Evolutionary conservation across 2,329 filamentous ascomycete genomes (phyloP), one percentile per base, ranked within the genome.

Genomic region (Neocatenulostroma microsporum): DNA sequence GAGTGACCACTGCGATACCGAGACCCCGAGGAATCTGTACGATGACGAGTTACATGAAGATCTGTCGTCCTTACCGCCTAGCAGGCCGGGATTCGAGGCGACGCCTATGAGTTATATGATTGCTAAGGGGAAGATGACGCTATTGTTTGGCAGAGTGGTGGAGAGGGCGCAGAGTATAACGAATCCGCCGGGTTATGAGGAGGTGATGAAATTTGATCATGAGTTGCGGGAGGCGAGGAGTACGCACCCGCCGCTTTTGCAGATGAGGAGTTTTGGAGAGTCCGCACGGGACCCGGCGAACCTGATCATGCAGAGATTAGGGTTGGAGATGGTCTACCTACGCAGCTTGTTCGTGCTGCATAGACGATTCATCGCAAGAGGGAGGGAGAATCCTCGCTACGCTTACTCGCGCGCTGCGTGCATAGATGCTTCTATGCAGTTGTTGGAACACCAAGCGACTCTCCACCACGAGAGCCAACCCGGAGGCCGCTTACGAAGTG

Each of bases 281-380:
- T 77, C 73, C 27, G 80, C 76, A 4, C 71, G 79, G 30, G 88
- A 94, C 41, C 80, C 76, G 1, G 68, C 73, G 2, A 72, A 71
- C 15, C 53, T 80, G 21, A 74, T 95, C 40, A 82, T 94, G 66
- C 82, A 88, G 34, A 79, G 88, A 19, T 88, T 87, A 56, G 83
- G 82, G 39, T 67, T 95, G 21, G 84, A 91, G 44, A 80, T 91
- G 33, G 65, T 95, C 4, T 94, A 87, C 55, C 79, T 93, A 46
- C 94, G 94, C 63, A 83, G 87, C 13, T 73, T 94, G 51, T 93
- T 86, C 51, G 75, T 94, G 15, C 73, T 98, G 25, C 91, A 98
- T 60, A 76, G 87, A 34, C 87, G 87, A 46, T 95, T 91, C 58
- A 73, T 94, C 40, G 70, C 76, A n/a, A 76, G 80, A 41, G 84